These are phyloP conservation scores for Ogataea naganishii DNA, from an alignment of 805 yeast genomes.

Conservation along the genomic window DNA sequence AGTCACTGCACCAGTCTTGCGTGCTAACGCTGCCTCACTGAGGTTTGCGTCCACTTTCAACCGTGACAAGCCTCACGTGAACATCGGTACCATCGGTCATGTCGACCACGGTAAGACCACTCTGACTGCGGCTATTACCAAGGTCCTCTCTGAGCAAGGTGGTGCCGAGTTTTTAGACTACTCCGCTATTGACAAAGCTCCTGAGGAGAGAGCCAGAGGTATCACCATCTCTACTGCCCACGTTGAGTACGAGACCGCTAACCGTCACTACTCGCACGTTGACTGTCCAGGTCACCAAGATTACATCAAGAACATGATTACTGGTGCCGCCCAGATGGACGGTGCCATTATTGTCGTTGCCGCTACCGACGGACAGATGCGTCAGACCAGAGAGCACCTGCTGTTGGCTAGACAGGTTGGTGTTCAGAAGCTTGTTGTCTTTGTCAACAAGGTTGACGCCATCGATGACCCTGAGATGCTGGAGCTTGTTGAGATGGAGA, in stretches of 20 bases:
- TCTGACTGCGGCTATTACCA: conserved; percentile 96
- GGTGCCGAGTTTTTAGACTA: conserved; percentile 94
- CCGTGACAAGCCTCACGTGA: conserved; percentile 94
- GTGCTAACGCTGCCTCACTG: conserved; percentile 13
- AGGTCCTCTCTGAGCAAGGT: conserved; percentile 79
- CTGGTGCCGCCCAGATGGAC: conserved; percentile 99
- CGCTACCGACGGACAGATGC: conserved; percentile 99
- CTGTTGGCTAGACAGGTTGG: conserved; percentile 99
- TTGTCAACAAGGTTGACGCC: conserved; percentile 96
- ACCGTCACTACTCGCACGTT: conserved; percentile 95
- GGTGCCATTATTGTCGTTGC: conserved; percentile 99
- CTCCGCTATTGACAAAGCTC: conserved; percentile 90
- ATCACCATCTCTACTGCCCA: conserved; percentile 97
- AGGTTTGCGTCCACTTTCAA: conserved; percentile 67
- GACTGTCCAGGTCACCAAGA: conserved; percentile 99
- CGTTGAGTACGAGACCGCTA: conserved; percentile 91
- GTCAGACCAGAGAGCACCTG: conserved; percentile 98
- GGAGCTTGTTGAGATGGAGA: conserved; percentile 99
- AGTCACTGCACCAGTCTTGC: conserved; percentile 9
- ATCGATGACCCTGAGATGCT: conserved; percentile 98
- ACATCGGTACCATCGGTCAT: conserved; percentile 97
- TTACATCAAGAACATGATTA: conserved; percentile 97
- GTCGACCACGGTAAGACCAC: conserved; percentile 99
- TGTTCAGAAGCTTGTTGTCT: conserved; percentile 94
- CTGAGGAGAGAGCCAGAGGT: conserved; percentile 99